A percentile compares a stretch with the other conserved stretches of the same genome.
phyloP scores from a whole-genome alignment of 768 basidiomycete genomes.

The Mycena kentingensis region DNA sequence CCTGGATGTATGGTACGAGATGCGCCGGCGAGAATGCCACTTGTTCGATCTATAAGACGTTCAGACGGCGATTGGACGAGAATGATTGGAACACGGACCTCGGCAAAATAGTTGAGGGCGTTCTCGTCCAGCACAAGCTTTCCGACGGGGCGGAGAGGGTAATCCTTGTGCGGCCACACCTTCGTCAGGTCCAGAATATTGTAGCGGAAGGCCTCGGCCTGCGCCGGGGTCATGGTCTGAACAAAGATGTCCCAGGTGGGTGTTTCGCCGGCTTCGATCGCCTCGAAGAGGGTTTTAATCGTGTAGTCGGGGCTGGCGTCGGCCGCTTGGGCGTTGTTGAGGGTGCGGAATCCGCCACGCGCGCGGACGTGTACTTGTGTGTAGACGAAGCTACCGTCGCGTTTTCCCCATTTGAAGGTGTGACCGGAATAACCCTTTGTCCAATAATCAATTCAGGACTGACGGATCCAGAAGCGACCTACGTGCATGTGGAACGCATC shows the following conservation, averaged over 20 bases:
- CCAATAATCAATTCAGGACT: too few relatives aligned
- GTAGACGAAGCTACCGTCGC: conserved; percentile 82
- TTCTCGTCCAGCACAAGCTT: conserved; percentile 82
- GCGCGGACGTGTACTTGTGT: conserved; percentile 81
- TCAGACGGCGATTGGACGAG: too few relatives aligned
- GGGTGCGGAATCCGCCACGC: conserved; percentile 83
- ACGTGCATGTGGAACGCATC: conserved; percentile 86
- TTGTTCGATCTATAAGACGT: too few relatives aligned
- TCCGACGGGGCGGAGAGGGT: conserved; percentile 87
- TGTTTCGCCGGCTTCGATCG: conserved; percentile 78
- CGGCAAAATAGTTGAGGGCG: conserved; percentile 87
- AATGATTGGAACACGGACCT: too few relatives aligned
- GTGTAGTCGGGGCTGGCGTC: conserved; percentile 87
- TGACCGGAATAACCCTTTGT: conserved; percentile 96
- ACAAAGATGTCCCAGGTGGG: conserved; percentile 90
- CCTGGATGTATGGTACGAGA: conserved; percentile 82
- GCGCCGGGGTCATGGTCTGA: conserved; percentile 91
- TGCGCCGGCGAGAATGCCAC: conserved; percentile 89
- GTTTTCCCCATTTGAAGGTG: conserved; percentile 87
- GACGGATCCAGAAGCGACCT: too few relatives aligned
- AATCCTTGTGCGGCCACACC: conserved; percentile 85
- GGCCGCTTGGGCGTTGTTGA: conserved; percentile 69
- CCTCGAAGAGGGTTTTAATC: conserved; percentile 72
- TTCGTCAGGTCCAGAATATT: conserved; percentile 92
- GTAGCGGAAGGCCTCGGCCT: conserved; percentile 89